These are phyloP conservation scores for Oryza glaberrima DNA, from an alignment of 176 grass and related monocot species.

Conservation along the genomic window DNA sequence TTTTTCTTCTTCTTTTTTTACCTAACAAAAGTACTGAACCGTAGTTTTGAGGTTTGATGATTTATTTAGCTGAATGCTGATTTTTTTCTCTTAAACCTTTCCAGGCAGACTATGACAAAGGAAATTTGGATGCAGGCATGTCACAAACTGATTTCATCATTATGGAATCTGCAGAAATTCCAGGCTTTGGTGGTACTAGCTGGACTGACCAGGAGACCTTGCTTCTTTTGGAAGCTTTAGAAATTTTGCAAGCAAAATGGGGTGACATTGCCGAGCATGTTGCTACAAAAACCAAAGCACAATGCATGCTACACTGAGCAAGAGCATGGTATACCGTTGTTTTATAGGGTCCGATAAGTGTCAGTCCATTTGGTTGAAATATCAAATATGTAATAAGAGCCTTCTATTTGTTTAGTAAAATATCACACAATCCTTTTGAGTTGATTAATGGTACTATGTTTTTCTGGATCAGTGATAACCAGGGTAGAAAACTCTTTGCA, in stretches of 20 bases:
- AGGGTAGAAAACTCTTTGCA: no score
- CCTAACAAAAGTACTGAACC: background rate
- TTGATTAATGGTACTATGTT: no score
- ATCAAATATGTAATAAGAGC: no score
- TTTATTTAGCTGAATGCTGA: slow-evolving; percentile 26
- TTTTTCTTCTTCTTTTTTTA: background rate
- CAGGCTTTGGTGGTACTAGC: slow-evolving; percentile 64
- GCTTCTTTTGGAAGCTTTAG: slow-evolving; percentile 82
- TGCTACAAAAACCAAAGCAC: slow-evolving; percentile 84
- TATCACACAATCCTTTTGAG: no score
- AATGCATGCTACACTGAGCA: slow-evolving; percentile 67
- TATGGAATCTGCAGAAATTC: slow-evolving; percentile 69
- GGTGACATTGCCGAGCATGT: slow-evolving; percentile 89
- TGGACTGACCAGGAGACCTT: slow-evolving; percentile 86
- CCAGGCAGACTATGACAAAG: slow-evolving; percentile 78
- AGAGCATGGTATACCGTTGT: no score
- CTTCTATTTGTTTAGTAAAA: no score
- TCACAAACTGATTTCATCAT: slow-evolving; percentile 79
- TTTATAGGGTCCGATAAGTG: no score
- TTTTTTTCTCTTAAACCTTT: slow-evolving; percentile 26
- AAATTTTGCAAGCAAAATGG: slow-evolving; percentile 82
- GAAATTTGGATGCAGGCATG: slow-evolving; percentile 78
- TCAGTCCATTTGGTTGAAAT: no score
- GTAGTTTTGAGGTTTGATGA: background rate
- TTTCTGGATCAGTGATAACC: no score